Percentiles rank a stretch among this genome's conserved stretches.
These are phyloP conservation scores for Pseudogymnoascus sp. DNA, from an alignment of 2,329 filamentous ascomycete genomes.

Conservation along the genomic window DNA sequence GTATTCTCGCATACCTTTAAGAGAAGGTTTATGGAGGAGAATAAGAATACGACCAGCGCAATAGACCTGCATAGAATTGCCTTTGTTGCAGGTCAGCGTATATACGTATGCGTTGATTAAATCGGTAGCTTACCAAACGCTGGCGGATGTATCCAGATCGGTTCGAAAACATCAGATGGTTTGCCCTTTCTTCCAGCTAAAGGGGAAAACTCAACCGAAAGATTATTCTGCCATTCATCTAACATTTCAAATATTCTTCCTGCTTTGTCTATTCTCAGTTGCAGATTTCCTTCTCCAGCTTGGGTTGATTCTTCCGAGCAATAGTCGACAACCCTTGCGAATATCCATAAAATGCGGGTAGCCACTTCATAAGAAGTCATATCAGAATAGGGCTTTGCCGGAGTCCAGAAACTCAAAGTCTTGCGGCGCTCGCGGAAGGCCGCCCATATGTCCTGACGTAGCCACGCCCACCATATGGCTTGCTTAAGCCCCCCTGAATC, in stretches of 20 bases:
- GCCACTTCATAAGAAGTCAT: conserved; percentile 48
- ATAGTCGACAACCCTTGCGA: conserved; percentile 50
- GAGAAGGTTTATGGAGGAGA: conserved; percentile 43
- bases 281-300: conserved; percentile 33
- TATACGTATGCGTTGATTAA: conserved; percentile 27
- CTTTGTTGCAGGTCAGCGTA: neutral
- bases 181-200: conserved; percentile 28
- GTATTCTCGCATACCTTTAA: conserved; percentile 42
- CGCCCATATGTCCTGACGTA: conserved; percentile 58
- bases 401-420: conserved; percentile 51
- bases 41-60: conserved; percentile 45
- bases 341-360: conserved; percentile 43
- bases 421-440: conserved; percentile 50
- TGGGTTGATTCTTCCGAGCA: conserved; percentile 43
- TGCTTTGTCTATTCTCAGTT: conserved; percentile 37
- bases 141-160: conserved; percentile 44
- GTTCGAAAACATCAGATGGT: conserved; percentile 31
- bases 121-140: conserved; percentile 28
- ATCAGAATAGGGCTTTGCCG: conserved; percentile 38
- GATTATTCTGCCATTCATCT: conserved; percentile 37
- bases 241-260: conserved; percentile 39
- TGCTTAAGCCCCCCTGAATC: conserved; percentile 47
- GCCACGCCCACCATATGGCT: conserved; percentile 59
- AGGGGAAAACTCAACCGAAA: conserved; percentile 30
- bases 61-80: conserved; percentile 40